Evolutionary conservation across 163 green algal species (phyloP).

Genomic region (Scenedesmus sp.): DNA sequence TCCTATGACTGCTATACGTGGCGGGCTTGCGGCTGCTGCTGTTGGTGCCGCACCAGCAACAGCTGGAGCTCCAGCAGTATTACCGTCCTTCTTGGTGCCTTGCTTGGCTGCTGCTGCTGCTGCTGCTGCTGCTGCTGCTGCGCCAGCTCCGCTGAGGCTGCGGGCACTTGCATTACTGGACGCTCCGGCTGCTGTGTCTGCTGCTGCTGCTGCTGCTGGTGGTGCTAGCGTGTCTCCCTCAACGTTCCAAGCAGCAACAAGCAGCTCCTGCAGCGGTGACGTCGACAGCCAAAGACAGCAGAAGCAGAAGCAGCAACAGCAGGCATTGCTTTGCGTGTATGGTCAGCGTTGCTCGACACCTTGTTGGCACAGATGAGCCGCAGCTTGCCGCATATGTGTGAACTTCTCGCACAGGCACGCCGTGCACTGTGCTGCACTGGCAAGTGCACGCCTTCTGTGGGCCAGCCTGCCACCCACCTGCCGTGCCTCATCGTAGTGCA

Average conservation of each 20-base stretch:
- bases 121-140: background rate
- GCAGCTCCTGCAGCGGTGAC: conserved; percentile 24
- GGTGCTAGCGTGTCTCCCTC: background rate
- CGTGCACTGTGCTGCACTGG: no score
- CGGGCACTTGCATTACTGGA: background rate
- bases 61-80: background rate
- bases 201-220: background rate
- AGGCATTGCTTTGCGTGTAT: background rate
- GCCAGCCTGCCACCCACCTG: background rate
- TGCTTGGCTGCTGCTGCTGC: background rate
- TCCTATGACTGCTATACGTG: background rate
- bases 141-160: background rate
- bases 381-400: no score
- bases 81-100: background rate
- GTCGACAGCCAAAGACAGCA: no score
- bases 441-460: no score
- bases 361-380: no score
- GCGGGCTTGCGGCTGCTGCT: background rate
- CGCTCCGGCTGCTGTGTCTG: background rate
- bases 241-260: conserved; percentile 20
- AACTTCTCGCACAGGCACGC: no score
- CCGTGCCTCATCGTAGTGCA: conserved; percentile 30
- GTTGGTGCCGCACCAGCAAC: background rate
- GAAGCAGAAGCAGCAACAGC: background rate
- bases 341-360: no score